Percentiles rank a stretch among this genome's conserved stretches.
phyloP scores from a whole-genome alignment of 495 filamentous ascomycete genomes.

The Penicillium salamii region DNA sequence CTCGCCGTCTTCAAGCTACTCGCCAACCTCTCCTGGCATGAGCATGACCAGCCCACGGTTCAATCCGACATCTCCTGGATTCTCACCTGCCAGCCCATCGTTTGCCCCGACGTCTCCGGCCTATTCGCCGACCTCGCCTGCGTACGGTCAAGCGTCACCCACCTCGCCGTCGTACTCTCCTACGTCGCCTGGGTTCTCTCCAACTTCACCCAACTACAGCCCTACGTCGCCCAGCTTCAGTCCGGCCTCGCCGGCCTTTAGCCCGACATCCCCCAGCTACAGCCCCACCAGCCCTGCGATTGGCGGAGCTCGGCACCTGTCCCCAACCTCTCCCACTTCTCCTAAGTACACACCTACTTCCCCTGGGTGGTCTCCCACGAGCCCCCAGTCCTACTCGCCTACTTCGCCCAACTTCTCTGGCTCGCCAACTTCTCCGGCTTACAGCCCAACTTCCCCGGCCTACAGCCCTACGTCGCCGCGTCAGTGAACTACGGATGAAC shows the following conservation, averaged over 20 bases:
- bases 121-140: conserved; percentile 81
- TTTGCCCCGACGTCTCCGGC: conserved; percentile 76
- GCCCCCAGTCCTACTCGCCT: conserved; percentile 70
- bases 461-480: conserved; percentile 51
- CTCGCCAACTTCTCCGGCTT: conserved; percentile 57
- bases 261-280: conserved; percentile 60
- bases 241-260: conserved; percentile 58
- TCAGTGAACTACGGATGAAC: conserved; percentile 33
- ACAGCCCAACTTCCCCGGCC: conserved; percentile 54
- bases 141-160: conserved; percentile 60
- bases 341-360: conserved; percentile 75
- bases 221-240: conserved; percentile 63
- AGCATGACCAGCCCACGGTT: conserved; percentile 55
- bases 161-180: conserved; percentile 75
- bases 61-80: conserved; percentile 45
- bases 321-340: conserved; percentile 68
- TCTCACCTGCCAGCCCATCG: conserved; percentile 65
- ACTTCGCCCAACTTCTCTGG: conserved; percentile 69
- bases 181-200: conserved; percentile 80
- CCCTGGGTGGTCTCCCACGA: conserved; percentile 66
- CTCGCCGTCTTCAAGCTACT: conserved; percentile 70
- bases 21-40: conserved; percentile 61
- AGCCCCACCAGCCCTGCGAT: conserved; percentile 66
- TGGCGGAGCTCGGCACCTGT: conserved; percentile 48
- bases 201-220: conserved; percentile 64